These are phyloP conservation scores for Pinus albicaulis DNA, from an alignment of 75 land plant species.

Conservation along the genomic window DNA sequence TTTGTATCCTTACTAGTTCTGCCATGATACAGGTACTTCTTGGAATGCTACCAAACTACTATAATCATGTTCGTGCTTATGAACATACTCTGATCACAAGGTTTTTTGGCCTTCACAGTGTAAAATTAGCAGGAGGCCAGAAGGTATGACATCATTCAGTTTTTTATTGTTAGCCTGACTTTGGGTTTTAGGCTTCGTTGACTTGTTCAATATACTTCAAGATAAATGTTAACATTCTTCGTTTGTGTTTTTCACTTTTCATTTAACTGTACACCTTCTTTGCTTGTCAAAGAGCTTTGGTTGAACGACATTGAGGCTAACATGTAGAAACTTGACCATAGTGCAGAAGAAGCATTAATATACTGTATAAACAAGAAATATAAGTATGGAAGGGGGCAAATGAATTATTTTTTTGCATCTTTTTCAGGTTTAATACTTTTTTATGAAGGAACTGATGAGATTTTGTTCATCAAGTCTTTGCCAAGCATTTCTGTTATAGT, in stretches of 20 bases:
- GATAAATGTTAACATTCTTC: neutral
- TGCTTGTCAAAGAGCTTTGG: neutral
- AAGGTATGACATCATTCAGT: conserved; percentile 52
- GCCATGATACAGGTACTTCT: conserved; percentile 54
- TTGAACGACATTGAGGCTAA: neutral
- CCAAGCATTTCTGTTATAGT: neutral
- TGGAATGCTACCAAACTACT: conserved; percentile 85
- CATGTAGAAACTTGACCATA: neutral
- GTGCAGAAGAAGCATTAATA: too few species aligned
- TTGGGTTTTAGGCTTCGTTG: neutral
- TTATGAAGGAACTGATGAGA: neutral
- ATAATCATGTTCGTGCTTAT: conserved; percentile 67
- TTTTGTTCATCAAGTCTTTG: neutral
- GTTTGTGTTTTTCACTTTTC: neutral
- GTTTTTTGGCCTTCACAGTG: conserved; percentile 91
- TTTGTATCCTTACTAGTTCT: neutral
- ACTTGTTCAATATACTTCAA: conserved; percentile 1
- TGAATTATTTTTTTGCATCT: neutral
- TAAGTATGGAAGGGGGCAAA: neutral
- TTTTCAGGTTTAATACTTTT: neutral
- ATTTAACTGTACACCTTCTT: neutral
- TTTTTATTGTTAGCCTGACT: conserved; percentile 1
- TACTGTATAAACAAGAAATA: neutral
- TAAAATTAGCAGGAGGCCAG: conserved; percentile 55
- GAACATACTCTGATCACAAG: conserved; percentile 92